Evolutionary conservation across 1,284 basidiomycete species (phyloP), one percentile per base, ranked within the genome.

Genomic region (Schizophyllum commune): DNA sequence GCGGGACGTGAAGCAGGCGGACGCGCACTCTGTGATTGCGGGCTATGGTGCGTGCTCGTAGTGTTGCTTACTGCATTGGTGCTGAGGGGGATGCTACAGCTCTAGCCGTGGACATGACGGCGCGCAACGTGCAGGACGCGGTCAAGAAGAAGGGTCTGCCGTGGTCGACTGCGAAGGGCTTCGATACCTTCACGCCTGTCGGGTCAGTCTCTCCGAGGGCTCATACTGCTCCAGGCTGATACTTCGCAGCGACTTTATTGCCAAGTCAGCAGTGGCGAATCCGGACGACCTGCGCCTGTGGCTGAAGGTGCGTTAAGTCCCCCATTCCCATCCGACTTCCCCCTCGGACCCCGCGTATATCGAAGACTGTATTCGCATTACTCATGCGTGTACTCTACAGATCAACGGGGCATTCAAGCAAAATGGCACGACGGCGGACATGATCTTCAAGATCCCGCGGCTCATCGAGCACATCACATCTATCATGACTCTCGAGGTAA

Each of bases 101-200:
- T 52, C 80, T 98, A 62, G 93, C 93, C 1, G 89, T 97, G 64
- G 95, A 98, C 72, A 89, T 98, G 89, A 98, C 96, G 0, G 96
- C 92, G 0, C 85, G 96, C 27, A 98, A 98, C 76, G 77, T 98
- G 71, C 96, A 99, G 75, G 93, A 98, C 61, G 85, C 86, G 58
- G 92, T 92, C 58, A 98, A 97, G 79, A 91, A 89, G 69, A 89
- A 88, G 64, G 94, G 96, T 20, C 82, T 98, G 22, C 96, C 96
- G 1, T 99, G 96, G 96, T 89, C 90, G 19, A 83, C 95, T 5
- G 92, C 89, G 1, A 96, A 96, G 74, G 93, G 92, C 1, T 94
- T 94, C 64, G 93, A 96, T 73, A 92, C 90, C 0, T 95, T 94
- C 74, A 91, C 86, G 5, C 91, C 95, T 1, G 83, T 96, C 61